These are phyloP conservation scores for Ustilago tritici DNA, from an alignment of 1,284 basidiomycete species.

Conservation along the genomic window DNA sequence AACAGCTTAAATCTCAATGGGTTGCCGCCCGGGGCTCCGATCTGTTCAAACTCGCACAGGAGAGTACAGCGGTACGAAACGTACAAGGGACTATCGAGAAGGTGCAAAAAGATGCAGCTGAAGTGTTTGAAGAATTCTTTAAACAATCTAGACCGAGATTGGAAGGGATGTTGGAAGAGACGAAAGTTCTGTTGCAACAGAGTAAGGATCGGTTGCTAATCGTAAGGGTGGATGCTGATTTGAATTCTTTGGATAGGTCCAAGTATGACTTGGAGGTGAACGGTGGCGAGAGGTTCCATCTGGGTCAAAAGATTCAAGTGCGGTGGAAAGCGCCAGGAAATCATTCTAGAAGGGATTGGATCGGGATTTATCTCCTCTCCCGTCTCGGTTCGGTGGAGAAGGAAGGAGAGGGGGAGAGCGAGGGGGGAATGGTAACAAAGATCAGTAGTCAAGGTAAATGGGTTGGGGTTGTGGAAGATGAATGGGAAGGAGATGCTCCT, in stretches of 20 bases:
- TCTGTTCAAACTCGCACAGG: slow-evolving; percentile 53
- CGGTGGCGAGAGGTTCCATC: slow-evolving; percentile 76
- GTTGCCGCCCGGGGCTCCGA: slow-evolving; percentile 82
- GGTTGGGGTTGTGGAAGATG: slow-evolving; percentile 89
- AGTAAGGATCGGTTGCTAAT: slow-evolving; percentile 78
- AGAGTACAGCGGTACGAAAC: slow-evolving; percentile 77
- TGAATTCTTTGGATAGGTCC: slow-evolving; percentile 49
- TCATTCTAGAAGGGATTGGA: slow-evolving; percentile 96
- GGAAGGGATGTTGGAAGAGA: slow-evolving; percentile 79
- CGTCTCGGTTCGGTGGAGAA: slow-evolving; percentile 39
- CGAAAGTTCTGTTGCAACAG: slow-evolving; percentile 89
- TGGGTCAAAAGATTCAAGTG: slow-evolving; percentile 88
- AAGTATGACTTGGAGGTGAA: slow-evolving; percentile 39
- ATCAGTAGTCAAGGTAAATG: slow-evolving; percentile 91
- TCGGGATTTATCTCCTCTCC: slow-evolving; percentile 80
- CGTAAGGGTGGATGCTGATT: slow-evolving; percentile 56
- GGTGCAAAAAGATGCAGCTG: slow-evolving; percentile 90
- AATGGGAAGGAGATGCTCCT: slow-evolving; percentile 86
- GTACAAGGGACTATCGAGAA: slow-evolving; percentile 93
- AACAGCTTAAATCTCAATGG: slow-evolving; percentile 83
- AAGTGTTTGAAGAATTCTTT: slow-evolving; percentile 90
- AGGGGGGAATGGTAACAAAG: slow-evolving; percentile 74
- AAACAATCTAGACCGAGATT: slow-evolving; percentile 73
- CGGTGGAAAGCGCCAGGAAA: slow-evolving; percentile 87
- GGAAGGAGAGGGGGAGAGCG: slow-evolving; percentile 35